Conservation (phyloP, 139 green algal species). For the Micromonas pusilla region DNA sequence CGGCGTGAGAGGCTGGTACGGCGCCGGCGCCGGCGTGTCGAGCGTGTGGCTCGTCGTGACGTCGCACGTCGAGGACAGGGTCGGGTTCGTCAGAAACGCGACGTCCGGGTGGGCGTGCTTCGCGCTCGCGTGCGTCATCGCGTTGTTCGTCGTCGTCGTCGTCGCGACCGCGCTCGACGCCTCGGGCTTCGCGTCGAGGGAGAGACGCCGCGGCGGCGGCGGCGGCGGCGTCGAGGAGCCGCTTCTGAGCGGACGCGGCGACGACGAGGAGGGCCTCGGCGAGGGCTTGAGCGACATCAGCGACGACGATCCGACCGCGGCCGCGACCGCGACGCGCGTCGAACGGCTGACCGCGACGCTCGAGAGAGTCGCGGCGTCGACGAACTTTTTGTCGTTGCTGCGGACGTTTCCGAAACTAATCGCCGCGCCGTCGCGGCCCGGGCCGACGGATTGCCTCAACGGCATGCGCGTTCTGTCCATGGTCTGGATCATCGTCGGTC, state of each 20-base stretch:
- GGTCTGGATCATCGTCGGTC: conserved; percentile 2
- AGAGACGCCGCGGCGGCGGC: too few relatives aligned
- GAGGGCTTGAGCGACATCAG: neutral
- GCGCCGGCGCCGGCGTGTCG: too few relatives aligned
- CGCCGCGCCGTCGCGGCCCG: neutral
- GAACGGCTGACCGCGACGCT: too few relatives aligned
- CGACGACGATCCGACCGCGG: neutral
- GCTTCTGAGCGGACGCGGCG: too few relatives aligned
- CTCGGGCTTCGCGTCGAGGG: too few relatives aligned
- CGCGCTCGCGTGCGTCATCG: neutral
- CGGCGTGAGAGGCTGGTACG: neutral
- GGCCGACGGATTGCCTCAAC: conserved; percentile 1
- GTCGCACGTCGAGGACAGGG: neutral
- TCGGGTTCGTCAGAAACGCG: neutral
- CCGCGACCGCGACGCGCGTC: too few relatives aligned
- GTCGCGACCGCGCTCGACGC: neutral
- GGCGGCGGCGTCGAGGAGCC: neutral
- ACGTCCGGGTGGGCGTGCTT: neutral
- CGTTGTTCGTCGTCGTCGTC: neutral
- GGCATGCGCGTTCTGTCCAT: conserved; percentile 1
- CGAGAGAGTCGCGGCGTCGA: neutral
- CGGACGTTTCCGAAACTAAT: neutral
- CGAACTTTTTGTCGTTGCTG: neutral
- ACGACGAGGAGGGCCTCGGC: neutral
- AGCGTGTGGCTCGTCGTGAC: neutral